These are phyloP conservation scores for Aspergillus floridensis DNA, from an alignment of 2,329 filamentous ascomycete species.

Conservation along the genomic window DNA sequence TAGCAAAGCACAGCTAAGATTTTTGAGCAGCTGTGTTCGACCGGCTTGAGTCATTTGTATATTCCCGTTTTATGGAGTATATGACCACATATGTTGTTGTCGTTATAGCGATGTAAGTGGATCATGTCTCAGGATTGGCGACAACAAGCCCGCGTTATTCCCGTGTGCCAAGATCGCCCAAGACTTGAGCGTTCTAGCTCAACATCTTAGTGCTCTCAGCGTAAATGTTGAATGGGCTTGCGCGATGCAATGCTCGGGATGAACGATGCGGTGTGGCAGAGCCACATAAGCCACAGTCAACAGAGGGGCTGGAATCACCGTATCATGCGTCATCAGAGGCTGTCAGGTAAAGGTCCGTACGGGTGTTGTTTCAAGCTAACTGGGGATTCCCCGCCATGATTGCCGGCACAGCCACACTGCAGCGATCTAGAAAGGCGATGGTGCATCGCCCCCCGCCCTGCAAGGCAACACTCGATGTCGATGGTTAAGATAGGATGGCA, in stretches of 20 bases:
- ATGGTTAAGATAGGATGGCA: background rate
- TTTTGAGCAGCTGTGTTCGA: too few species aligned
- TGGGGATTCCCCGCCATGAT: background rate
- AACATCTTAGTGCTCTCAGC: too few species aligned
- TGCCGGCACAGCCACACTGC: conserved; percentile 4
- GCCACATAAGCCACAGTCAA: background rate
- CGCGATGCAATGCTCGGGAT: background rate
- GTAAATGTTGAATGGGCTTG: too few species aligned
- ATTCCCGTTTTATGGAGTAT: too few species aligned
- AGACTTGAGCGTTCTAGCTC: too few species aligned
- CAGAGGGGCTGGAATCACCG: conserved; percentile 25
- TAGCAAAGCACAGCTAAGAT: too few species aligned
- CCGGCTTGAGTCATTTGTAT: too few species aligned
- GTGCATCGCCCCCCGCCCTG: background rate
- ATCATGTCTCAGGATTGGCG: background rate
- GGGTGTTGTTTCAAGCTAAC: background rate
- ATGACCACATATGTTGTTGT: too few species aligned
- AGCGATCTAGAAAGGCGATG: background rate
- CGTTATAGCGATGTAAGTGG: too few species aligned
- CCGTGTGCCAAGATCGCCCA: background rate
- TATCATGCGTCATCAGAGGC: conserved; percentile 22
- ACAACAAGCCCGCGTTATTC: background rate
- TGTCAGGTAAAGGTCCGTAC: background rate
- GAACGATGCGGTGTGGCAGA: background rate
- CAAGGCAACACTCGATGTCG: background rate